These are phyloP conservation scores for Collybia sp. DNA, from an alignment of 768 basidiomycete species.

Conservation along the genomic window DNA sequence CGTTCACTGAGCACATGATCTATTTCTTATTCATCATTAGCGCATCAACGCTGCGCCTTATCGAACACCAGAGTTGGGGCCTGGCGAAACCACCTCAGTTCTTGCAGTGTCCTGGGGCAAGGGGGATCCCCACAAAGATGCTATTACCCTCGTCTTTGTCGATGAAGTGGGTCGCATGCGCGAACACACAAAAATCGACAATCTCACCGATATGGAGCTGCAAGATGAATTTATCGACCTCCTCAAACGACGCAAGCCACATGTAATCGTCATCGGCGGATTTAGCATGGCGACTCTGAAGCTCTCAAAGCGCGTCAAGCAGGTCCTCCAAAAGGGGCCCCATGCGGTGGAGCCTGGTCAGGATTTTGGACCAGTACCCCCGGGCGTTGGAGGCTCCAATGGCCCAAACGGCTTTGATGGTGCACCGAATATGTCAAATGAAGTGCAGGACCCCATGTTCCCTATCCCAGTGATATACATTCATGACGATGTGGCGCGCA, in stretches of 20 bases:
- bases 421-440: conserved; percentile 9
- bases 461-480: conserved; percentile 78
- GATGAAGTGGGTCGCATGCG: conserved; percentile 88
- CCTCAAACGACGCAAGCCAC: conserved; percentile 77
- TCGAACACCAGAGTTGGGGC: conserved; percentile 51
- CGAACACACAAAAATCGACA: conserved; percentile 88
- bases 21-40: conserved; percentile 34
- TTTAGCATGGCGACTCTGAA: conserved; percentile 80
- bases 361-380: conserved; percentile 7
- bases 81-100: conserved; percentile 72
- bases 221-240: conserved; percentile 76
- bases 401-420: conserved; percentile 22
- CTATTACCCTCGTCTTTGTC: conserved; percentile 78
- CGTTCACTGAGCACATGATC: conserved; percentile 1
- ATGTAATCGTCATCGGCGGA: conserved; percentile 86
- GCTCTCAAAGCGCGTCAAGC: conserved; percentile 61
- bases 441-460: conserved; percentile 39
- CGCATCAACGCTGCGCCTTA: conserved; percentile 83
- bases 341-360: conserved; percentile 17
- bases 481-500: conserved; percentile 86
- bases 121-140: conserved; percentile 90
- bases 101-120: conserved; percentile 93
- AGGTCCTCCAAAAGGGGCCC: conserved; percentile 20
- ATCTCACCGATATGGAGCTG: conserved; percentile 67
- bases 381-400: conserved; percentile 15